A percentile compares a stretch with the other conserved stretches of the same genome.
These are phyloP conservation scores for Halophytophthora batemanensis DNA, from an alignment of 352 stramenopile genomes.

Conservation along the genomic window DNA sequence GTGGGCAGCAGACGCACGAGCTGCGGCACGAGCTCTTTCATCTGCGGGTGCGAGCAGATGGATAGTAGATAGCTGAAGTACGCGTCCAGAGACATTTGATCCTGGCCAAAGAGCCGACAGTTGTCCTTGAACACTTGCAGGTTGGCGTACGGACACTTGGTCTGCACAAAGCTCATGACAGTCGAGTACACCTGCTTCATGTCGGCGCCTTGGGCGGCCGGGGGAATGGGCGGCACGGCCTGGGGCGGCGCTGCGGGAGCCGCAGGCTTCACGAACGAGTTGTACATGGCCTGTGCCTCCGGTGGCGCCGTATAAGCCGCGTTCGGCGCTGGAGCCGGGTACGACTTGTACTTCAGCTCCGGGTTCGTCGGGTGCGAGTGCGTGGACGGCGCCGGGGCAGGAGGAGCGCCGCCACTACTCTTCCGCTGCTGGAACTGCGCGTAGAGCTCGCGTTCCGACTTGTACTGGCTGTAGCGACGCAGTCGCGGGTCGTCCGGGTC, in stretches of 20 bases:
- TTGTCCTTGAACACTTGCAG: slow-evolving; percentile 87
- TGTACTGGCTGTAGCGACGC: slow-evolving; percentile 71
- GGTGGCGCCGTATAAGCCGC: slow-evolving; percentile 31
- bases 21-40: slow-evolving; percentile 79
- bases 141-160: slow-evolving; percentile 79
- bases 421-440: slow-evolving; percentile 60
- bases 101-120: slow-evolving; percentile 83
- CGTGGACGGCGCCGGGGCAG: slow-evolving; percentile 29
- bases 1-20: slow-evolving; percentile 80
- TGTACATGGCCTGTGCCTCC: slow-evolving; percentile 37
- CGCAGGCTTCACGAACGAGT: slow-evolving; percentile 36
- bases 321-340: slow-evolving; percentile 44
- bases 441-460: slow-evolving; percentile 78
- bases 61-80: slow-evolving; percentile 82
- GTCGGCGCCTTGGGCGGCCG: slow-evolving; percentile 50
- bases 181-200: slow-evolving; percentile 83
- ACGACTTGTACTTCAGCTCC: slow-evolving; percentile 55
- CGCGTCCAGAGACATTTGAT: slow-evolving; percentile 80
- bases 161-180: slow-evolving; percentile 76
- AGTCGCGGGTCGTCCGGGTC: slow-evolving; percentile 66
- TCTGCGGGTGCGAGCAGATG: slow-evolving; percentile 65
- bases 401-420: slow-evolving; percentile 25
- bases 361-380: slow-evolving; percentile 51
- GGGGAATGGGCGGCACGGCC: slow-evolving; percentile 49
- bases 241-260: slow-evolving; percentile 32